Conservation (phyloP, 2,329 filamentous ascomycete genomes). For the Penicillium sp. region DNA sequence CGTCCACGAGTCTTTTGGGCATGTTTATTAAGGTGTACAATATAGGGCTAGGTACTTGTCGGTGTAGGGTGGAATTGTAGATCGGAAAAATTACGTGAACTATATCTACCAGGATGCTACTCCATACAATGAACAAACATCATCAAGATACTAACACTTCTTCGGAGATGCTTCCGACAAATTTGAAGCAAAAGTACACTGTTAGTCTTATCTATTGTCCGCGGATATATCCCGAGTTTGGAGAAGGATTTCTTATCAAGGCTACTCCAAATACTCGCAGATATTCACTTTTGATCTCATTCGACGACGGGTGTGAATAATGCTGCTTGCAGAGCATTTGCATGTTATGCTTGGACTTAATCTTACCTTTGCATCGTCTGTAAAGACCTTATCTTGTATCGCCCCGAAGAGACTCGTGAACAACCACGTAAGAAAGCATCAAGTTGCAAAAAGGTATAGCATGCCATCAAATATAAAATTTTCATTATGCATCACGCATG, state of each 20-base stretch:
- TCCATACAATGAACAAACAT: background rate
- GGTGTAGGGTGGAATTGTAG: background rate
- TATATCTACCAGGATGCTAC: background rate
- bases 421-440: background rate
- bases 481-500: conserved; percentile 6
- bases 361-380: background rate
- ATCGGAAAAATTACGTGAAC: too few species aligned
- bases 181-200: background rate
- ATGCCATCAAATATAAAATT: background rate
- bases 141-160: too few species aligned
- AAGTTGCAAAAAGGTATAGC: background rate
- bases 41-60: background rate
- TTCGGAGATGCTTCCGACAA: background rate
- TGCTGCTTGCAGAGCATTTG: background rate
- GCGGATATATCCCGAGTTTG: background rate
- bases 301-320: background rate
- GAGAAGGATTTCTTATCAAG: background rate
- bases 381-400: background rate
- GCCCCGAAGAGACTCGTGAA: background rate
- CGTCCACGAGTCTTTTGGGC: too few species aligned
- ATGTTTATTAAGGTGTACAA: background rate
- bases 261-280: background rate
- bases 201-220: background rate
- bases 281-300: background rate
- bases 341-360: background rate